Conservation (phyloP, 768 basidiomycete species). For the Auriscalpium vulgare region DNA sequence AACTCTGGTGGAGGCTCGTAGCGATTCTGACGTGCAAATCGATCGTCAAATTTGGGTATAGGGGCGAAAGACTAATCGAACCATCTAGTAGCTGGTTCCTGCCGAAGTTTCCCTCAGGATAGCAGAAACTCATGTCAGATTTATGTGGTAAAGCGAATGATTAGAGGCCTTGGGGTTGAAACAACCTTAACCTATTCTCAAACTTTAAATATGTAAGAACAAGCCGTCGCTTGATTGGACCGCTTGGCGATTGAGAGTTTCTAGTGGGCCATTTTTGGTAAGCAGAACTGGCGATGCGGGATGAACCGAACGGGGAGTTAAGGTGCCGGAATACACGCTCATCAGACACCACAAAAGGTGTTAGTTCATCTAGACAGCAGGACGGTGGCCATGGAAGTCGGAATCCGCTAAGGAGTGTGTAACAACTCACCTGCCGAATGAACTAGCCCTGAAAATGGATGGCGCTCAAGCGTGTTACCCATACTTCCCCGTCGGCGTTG, state of each 20-base stretch:
- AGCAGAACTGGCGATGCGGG: too few relatives aligned
- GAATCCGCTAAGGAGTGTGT: slow-evolving; percentile 82
- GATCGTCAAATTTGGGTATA: too few relatives aligned
- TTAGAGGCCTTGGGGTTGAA: slow-evolving; percentile 28
- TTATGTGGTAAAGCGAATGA: too few relatives aligned
- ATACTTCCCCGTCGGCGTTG: slow-evolving; percentile 72
- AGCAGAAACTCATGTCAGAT: too few relatives aligned
- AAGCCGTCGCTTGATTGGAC: slow-evolving; percentile 41
- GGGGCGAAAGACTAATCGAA: too few relatives aligned
- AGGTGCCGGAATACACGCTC: too few relatives aligned
- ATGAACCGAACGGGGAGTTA: too few relatives aligned
- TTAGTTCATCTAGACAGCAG: slow-evolving; percentile 70
- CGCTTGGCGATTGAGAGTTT: slow-evolving; percentile 52
- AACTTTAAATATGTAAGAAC: slow-evolving; percentile 60
- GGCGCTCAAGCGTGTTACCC: slow-evolving; percentile 82
- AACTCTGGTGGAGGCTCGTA: too few relatives aligned
- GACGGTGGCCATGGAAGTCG: slow-evolving; percentile 83
- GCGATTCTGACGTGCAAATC: too few relatives aligned
- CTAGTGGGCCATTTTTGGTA: slow-evolving; percentile 48
- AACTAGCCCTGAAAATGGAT: slow-evolving; percentile 89
- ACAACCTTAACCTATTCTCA: slow-evolving; percentile 82
- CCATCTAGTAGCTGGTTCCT: too few relatives aligned
- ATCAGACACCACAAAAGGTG: too few relatives aligned
- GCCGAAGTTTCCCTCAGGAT: too few relatives aligned
- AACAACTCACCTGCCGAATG: slow-evolving; percentile 87